Base-by-base conservation (phyloP, 2,329 filamentous ascomycete genomes). In the Calonectria hongkongensis region DNA sequence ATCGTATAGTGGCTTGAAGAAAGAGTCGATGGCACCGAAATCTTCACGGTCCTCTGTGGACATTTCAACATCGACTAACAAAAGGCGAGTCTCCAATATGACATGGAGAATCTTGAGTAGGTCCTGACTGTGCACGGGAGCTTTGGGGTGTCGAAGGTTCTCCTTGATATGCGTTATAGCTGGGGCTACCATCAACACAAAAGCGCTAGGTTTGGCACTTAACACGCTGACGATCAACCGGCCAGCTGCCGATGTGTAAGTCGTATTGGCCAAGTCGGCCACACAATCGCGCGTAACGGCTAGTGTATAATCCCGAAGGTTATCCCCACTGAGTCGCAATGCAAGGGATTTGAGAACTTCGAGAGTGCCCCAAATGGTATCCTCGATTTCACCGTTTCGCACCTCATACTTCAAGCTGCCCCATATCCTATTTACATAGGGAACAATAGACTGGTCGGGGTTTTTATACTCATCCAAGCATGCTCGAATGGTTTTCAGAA, bases 321-420 rank as follows among this genome's bases (percentile, higher is more conserved):
- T 81, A 3, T 86, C 83, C 4, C 83, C 86, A 12, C 85, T 83
- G 3, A 91, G 83, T 58, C 85, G 84, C 10, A 81, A 84, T 0
- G 88, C 84, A 3, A 91, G 83, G 12, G 88, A 84, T 41, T 87
- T 86, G 66, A 92, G 86, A 4, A 90, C 88, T 56, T 88, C 87
- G 18, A 92, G 82, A 0, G 90, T 91, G 3, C 87, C 87, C 78
- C 90, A 88, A 16, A 91, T 89, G 0, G 87, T 87, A 73, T 91
- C 90, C 72, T 89, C 87, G 10, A 90, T 86, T 72, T 92, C 90
- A 15, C 90, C 90, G 67, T 92, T 91, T 41, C 90, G 88, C 15
- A 92, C 90, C 74, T 92, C 90, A 73, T 91, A 92, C 78, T 92
- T 92, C 58, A 92, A 86, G n/a, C 89, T 89, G 36, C 85, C 84